Conservation (phyloP, 805 yeast genomes). For the Lipomyces sp. region DNA sequence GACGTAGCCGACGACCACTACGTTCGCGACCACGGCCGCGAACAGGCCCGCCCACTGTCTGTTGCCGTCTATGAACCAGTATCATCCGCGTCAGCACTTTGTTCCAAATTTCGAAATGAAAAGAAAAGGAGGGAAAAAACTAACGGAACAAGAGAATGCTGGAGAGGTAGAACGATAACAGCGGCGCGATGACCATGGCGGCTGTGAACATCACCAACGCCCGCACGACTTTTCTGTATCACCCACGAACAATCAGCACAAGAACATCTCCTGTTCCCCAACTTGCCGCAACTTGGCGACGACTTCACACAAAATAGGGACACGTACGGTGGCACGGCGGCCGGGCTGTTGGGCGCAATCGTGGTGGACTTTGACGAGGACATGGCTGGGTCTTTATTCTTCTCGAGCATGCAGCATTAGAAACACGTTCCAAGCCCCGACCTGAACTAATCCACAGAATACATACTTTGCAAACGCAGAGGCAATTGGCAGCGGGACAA, state of each 20-base stretch:
- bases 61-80: conserved; percentile 11
- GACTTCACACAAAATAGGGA: background rate
- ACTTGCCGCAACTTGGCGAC: background rate
- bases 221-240: conserved; percentile 28
- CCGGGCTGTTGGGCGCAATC: conserved; percentile 12
- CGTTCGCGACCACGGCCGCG: conserved; percentile 70
- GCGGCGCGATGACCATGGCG: conserved; percentile 65
- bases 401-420: no score
- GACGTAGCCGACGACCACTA: conserved; percentile 64
- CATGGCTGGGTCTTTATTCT: no score
- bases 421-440: no score
- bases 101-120: background rate
- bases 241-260: background rate
- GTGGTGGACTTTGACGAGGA: conserved; percentile 13
- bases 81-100: no score
- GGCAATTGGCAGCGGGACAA: no score
- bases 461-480: no score
- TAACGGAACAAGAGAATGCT: conserved; percentile 40
- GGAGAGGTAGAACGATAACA: conserved; percentile 51
- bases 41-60: conserved; percentile 56
- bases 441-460: no score
- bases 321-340: conserved; percentile 5
- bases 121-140: background rate
- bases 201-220: conserved; percentile 67
- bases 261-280: background rate